These are phyloP conservation scores for Ophiocordyceps sinensis DNA, from an alignment of 2,329 filamentous ascomycete genomes.

Conservation along the genomic window DNA sequence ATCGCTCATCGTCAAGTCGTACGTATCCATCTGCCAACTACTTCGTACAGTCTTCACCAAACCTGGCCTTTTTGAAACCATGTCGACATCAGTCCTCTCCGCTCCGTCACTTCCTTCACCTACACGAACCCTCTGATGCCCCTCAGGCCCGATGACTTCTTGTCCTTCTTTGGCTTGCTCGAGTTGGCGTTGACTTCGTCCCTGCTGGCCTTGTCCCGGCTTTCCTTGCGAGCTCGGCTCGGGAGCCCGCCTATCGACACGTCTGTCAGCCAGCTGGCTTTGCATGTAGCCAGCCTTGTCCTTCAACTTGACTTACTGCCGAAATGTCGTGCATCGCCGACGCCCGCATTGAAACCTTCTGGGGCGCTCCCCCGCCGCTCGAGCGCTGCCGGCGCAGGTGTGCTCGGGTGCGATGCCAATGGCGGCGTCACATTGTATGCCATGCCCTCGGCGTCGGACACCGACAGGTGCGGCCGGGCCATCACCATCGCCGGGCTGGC, in stretches of 20 bases:
- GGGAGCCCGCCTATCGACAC: slow-evolving; percentile 27
- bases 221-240: slow-evolving; percentile 31
- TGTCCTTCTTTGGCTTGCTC: slow-evolving; percentile 19
- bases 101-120: no score
- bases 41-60: no score
- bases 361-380: slow-evolving; percentile 21
- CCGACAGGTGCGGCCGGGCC: slow-evolving; percentile 22
- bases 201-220: slow-evolving; percentile 28
- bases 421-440: slow-evolving; percentile 29
- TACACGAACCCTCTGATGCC: slow-evolving; percentile 25
- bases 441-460: slow-evolving; percentile 29
- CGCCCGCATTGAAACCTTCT: slow-evolving; percentile 14
- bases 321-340: slow-evolving; percentile 21
- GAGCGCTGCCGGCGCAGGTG: slow-evolving; percentile 13
- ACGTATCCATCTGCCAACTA: background rate
- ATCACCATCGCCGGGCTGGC: slow-evolving; percentile 23
- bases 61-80: no score
- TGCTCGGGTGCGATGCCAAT: slow-evolving; percentile 18
- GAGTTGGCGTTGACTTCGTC: slow-evolving; percentile 21
- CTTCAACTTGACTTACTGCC: slow-evolving; percentile 24
- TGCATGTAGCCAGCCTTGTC: slow-evolving; percentile 2
- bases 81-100: no score
- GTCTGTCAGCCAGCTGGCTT: slow-evolving; percentile 7
- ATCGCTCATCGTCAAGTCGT: background rate
- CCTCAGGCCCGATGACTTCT: slow-evolving; percentile 22